phyloP scores from a whole-genome alignment of 2,329 filamentous ascomycete species.

The Dryadomyces quercus-mongolicae region DNA sequence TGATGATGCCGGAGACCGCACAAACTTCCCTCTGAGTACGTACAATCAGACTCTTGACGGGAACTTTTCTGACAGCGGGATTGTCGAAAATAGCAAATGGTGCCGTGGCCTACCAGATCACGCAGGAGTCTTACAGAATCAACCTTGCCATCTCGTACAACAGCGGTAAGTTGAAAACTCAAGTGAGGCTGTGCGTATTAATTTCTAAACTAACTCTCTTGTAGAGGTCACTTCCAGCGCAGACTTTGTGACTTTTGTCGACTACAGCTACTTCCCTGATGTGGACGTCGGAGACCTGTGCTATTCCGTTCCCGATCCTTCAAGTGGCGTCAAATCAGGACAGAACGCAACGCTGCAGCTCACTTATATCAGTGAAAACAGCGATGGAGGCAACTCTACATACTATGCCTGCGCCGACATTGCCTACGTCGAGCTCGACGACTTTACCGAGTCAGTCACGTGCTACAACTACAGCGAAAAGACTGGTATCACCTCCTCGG shows the following conservation, averaged over 20 bases:
- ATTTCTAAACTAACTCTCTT: not conserved
- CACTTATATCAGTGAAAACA: not conserved
- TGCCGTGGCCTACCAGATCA: not conserved
- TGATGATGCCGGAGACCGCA: not conserved
- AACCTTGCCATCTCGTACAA: not conserved
- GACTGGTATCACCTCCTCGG: not conserved
- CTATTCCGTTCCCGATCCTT: not conserved
- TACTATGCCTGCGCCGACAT: not conserved
- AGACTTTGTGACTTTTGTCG: not conserved
- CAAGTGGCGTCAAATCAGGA: not conserved
- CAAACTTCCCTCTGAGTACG: not conserved
- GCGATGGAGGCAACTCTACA: not conserved
- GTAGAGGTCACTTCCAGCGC: not conserved
- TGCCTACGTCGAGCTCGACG: conserved; percentile 11
- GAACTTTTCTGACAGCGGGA: not conserved
- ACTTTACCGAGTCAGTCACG: conserved; percentile 1
- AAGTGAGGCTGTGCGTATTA: not conserved
- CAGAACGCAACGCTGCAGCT: not conserved
- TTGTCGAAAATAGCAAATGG: not conserved
- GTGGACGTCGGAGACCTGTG: not conserved
- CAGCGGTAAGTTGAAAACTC: not conserved
- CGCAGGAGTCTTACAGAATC: not conserved
- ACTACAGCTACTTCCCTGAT: not conserved
- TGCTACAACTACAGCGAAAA: not conserved
- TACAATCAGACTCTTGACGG: not conserved